A percentile compares a stretch with the other conserved stretches of the same genome.
Conservation (phyloP, 2,329 filamentous ascomycete species). For the Ophiostoma ulmi region DNA sequence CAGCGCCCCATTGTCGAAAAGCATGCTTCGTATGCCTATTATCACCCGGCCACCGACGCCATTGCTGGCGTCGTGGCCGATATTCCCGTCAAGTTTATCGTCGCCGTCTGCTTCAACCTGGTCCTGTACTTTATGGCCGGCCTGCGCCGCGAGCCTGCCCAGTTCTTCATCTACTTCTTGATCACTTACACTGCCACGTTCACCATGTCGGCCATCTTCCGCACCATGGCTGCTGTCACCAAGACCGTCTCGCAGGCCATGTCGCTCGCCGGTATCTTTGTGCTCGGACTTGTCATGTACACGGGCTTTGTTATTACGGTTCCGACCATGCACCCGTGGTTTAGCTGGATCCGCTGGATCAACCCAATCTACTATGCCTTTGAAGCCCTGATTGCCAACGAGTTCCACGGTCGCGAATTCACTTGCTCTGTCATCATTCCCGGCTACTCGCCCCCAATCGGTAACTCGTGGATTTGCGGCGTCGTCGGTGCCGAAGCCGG, state of each 20-base stretch:
- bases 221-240: slow-evolving; percentile 69
- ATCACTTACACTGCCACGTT: slow-evolving; percentile 68
- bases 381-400: slow-evolving; percentile 54
- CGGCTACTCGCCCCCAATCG: slow-evolving; percentile 35
- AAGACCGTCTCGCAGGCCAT: slow-evolving; percentile 62
- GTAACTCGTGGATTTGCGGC: slow-evolving; percentile 50
- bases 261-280: slow-evolving; percentile 54
- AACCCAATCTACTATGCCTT: slow-evolving; percentile 61
- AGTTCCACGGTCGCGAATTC: slow-evolving; percentile 55
- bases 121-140: slow-evolving; percentile 84
- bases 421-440: slow-evolving; percentile 36
- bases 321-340: slow-evolving; percentile 43
- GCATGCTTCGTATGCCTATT: not conserved
- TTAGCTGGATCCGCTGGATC: slow-evolving; percentile 61
- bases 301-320: slow-evolving; percentile 27
- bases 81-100: slow-evolving; percentile 74
- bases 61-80: slow-evolving; percentile 80
- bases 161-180: slow-evolving; percentile 82
- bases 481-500: slow-evolving; percentile 55
- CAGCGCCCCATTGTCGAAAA: slow-evolving; percentile 40
- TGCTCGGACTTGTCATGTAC: slow-evolving; percentile 61
- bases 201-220: slow-evolving; percentile 81
- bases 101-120: slow-evolving; percentile 70
- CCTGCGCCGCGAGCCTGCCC: slow-evolving; percentile 63
- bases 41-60: slow-evolving; percentile 71